Conservation (phyloP, 2,329 filamentous ascomycete species). For the Trichoderma pleuroti region DNA sequence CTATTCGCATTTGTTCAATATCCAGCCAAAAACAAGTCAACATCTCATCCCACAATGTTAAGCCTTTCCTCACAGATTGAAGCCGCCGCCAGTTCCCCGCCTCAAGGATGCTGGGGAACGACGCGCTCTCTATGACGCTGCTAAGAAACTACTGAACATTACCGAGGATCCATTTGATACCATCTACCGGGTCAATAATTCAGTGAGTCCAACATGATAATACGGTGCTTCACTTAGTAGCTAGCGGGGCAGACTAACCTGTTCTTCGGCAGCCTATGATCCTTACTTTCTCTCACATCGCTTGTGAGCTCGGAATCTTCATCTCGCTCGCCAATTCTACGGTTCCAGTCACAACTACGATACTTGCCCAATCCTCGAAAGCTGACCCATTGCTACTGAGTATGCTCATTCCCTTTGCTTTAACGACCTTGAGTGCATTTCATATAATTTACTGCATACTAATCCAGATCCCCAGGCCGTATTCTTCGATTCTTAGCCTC, state of each 20-base stretch:
- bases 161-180: not conserved
- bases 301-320: not conserved
- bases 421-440: not conserved
- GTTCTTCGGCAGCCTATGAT: not conserved
- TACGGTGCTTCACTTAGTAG: not conserved
- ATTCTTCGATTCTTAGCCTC: not conserved
- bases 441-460: not conserved
- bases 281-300: not conserved
- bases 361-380: not conserved
- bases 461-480: not conserved
- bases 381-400: not conserved
- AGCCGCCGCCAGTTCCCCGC: not conserved
- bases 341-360: not conserved
- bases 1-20: not conserved
- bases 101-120: not conserved
- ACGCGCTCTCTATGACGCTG: not conserved
- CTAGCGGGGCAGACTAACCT: not conserved
- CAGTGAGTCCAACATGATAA: not conserved
- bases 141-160: not conserved
- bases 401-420: not conserved
- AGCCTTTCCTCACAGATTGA: not conserved
- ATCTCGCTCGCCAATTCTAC: not conserved
- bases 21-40: not conserved
- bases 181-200: not conserved
- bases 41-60: not conserved